Base-by-base conservation (phyloP, 148 eudicot genomes). In the Nyssa sinensis region DNA sequence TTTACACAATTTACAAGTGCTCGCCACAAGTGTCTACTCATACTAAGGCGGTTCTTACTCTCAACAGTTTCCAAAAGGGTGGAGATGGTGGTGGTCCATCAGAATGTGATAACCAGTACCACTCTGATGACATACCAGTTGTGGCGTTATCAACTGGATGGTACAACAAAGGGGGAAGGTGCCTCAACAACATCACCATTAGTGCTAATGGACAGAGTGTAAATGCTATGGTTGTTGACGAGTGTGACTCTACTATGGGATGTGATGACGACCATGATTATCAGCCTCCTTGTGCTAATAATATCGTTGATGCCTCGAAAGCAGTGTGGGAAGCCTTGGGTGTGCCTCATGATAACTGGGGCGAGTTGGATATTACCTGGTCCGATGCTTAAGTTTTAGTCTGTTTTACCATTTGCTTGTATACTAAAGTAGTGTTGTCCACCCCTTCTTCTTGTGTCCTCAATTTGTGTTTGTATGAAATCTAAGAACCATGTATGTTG, bases 141-240 rank as follows among this genome's bases (percentile, higher is more conserved):
- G 89, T 84, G 64, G 84, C 91, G 12, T 74, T 86, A 41, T 88
- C 92, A 10, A 84, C 92, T 0, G 84, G 91, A 30, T 85, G 88
- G 91, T 85, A 19, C 77, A 68, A 70, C 5, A 10, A 32, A 0
- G 72, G 77, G 5, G 72, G 68, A 0, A 79, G 87, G 25, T 86
- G 90, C 37, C 64, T 68, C 11, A 75, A 80, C 14, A 30, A 72
- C 58, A 82, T 86, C 7, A 62, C 77, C 14, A 75, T 86, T 3
- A 27, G 19, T 24, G 83, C 71, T 1, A 84, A 86, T 62, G 84
- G 85, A 60, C 12, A 5, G 31, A 79, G 66, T 3, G 75, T 75
- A 25, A 37, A 6, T 11, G 87, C 89, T 3, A 83, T 2, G 69
- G 89, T 83, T 24, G 87, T 86, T 55, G 85, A 84, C 59, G 85